Conservation (phyloP, 2,329 filamentous ascomycete species). For the Colletotrichum sp. region DNA sequence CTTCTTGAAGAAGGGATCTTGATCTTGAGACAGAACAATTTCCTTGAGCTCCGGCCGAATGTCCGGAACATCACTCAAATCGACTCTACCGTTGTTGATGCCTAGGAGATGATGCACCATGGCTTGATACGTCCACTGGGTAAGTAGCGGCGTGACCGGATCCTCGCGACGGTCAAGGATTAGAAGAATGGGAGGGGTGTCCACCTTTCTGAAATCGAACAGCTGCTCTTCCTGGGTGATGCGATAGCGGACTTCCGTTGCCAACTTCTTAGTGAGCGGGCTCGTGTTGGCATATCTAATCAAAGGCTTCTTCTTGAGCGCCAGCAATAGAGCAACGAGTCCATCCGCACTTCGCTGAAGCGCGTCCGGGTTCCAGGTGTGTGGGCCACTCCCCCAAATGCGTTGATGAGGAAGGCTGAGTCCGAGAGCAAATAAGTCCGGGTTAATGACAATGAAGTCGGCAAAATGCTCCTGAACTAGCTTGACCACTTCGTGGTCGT, state of each 20-base stretch:
- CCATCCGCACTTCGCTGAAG: conserved; percentile 89
- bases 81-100: conserved; percentile 93
- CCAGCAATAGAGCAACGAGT: conserved; percentile 80
- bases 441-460: conserved; percentile 94
- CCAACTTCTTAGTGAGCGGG: conserved; percentile 87
- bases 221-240: conserved; percentile 96
- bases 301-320: conserved; percentile 95
- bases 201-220: conserved; percentile 94
- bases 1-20: conserved; percentile 98
- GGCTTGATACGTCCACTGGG: conserved; percentile 99
- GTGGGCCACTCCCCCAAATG: conserved; percentile 82
- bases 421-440: conserved; percentile 86
- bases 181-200: conserved; percentile 91
- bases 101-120: conserved; percentile 98
- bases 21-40: conserved; percentile 93
- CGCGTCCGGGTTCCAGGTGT: conserved; percentile 90
- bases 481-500: conserved; percentile 97
- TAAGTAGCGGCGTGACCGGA: conserved; percentile 90
- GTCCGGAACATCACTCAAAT: conserved; percentile 83
- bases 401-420: conserved; percentile 74
- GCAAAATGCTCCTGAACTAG: conserved; percentile 95
- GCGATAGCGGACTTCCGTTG: conserved; percentile 88
- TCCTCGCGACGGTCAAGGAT: conserved; percentile 93
- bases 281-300: conserved; percentile 95
- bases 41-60: conserved; percentile 88